Percentiles rank a stretch among this genome's conserved stretches.
Evolutionary conservation across 2,329 filamentous ascomycete genomes (phyloP).

Genomic region (Microcyclospora pomicola): DNA sequence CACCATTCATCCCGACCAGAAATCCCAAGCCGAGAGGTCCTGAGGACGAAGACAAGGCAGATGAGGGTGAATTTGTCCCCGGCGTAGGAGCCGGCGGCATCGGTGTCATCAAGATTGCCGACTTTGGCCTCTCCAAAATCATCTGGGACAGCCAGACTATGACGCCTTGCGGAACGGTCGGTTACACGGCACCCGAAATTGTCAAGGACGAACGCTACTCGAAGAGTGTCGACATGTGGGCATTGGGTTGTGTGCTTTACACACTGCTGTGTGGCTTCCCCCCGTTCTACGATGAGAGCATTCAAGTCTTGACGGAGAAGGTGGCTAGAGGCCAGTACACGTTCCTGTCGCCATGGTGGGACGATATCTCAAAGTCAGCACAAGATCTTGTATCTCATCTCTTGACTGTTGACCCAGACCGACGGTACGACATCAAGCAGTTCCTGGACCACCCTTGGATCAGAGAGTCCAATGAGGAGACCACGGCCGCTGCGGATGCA

Average conservation of each 20-base stretch:
- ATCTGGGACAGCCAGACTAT: constrained; percentile 98
- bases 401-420: constrained; percentile 84
- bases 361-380: constrained; percentile 88
- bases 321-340: constrained; percentile 94
- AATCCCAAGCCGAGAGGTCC: constrained; percentile 66
- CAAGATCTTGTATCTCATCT: constrained; percentile 91
- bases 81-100: constrained; percentile 81
- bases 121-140: constrained; percentile 94
- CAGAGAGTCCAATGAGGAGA: constrained; percentile 53
- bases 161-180: constrained; percentile 97
- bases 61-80: constrained; percentile 82
- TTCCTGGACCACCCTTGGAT: constrained; percentile 97
- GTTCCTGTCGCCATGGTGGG: constrained; percentile 98
- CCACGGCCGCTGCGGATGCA: constrained; percentile 52
- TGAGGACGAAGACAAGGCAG: constrained; percentile 92
- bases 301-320: constrained; percentile 93
- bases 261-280: constrained; percentile 95
- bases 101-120: constrained; percentile 89
- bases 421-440: constrained; percentile 83
- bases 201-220: constrained; percentile 98
- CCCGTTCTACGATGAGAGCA: constrained; percentile 96
- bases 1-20: constrained; percentile 66
- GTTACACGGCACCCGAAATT: constrained; percentile 95
- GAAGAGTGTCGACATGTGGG: constrained; percentile 99
- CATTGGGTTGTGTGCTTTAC: constrained; percentile 89